These are phyloP conservation scores for Camillea tinctor DNA, from an alignment of 2,329 filamentous ascomycete species.

Conservation along the genomic window DNA sequence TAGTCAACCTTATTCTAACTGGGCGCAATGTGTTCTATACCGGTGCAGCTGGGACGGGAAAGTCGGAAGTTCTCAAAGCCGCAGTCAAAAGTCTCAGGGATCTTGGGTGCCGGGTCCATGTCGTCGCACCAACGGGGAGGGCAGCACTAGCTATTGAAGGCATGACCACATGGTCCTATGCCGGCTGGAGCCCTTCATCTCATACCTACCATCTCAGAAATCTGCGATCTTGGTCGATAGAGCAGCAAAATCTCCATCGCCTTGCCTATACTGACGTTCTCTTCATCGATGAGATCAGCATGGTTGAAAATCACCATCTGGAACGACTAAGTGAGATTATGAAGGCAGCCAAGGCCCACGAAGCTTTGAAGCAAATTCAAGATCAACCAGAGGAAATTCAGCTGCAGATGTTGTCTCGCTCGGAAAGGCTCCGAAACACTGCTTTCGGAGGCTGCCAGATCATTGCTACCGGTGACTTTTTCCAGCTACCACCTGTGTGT, in stretches of 20 bases:
- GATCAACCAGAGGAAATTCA: too few relatives aligned
- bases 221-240: slow-evolving; percentile 34
- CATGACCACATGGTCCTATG: slow-evolving; percentile 55
- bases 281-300: slow-evolving; percentile 65
- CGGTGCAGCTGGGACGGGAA: slow-evolving; percentile 60
- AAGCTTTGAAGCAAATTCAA: slow-evolving; percentile 1
- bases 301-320: slow-evolving; percentile 58
- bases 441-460: slow-evolving; percentile 51
- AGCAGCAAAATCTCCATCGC: slow-evolving; percentile 29
- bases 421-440: background rate
- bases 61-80: slow-evolving; percentile 53
- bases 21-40: slow-evolving; percentile 63
- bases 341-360: slow-evolving; percentile 32
- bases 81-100: slow-evolving; percentile 40
- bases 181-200: slow-evolving; percentile 51
- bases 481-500: slow-evolving; percentile 57
- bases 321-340: slow-evolving; percentile 49
- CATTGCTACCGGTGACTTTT: slow-evolving; percentile 60
- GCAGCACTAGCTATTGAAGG: slow-evolving; percentile 58
- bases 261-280: slow-evolving; percentile 50
- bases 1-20: slow-evolving; percentile 50
- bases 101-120: slow-evolving; percentile 40
- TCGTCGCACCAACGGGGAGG: slow-evolving; percentile 59
- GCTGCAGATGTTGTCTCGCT: too few relatives aligned
- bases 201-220: slow-evolving; percentile 41